A percentile compares a stretch with the other conserved stretches of the same genome.
Evolutionary conservation across 345 rosid genomes (phyloP).

Genomic region (Arabis alpina): DNA sequence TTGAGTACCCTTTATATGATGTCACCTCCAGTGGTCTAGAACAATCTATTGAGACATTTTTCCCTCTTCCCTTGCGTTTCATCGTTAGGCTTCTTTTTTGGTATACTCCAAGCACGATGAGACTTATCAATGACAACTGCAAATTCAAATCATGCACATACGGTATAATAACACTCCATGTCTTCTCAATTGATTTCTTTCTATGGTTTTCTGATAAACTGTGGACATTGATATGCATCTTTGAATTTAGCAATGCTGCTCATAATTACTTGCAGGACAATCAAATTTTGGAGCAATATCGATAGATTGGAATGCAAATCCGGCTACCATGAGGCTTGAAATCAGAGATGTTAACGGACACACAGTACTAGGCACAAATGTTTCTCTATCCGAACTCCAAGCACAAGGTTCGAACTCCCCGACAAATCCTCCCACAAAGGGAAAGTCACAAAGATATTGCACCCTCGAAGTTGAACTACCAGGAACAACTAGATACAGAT

Average conservation of each 20-base stretch:
- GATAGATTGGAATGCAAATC: slow-evolving; percentile 69
- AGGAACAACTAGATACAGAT: slow-evolving; percentile 65
- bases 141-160: slow-evolving; percentile 73
- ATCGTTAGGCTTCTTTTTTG: slow-evolving; percentile 68
- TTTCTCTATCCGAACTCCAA: slow-evolving; percentile 61
- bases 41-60: slow-evolving; percentile 73
- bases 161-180: slow-evolving; percentile 46
- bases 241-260: not conserved
- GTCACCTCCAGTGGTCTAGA: slow-evolving; percentile 90
- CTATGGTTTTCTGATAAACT: too few relatives aligned
- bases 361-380: slow-evolving; percentile 56
- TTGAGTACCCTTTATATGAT: slow-evolving; percentile 77
- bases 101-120: slow-evolving; percentile 85
- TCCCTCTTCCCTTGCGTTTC: slow-evolving; percentile 58
- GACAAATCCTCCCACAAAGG: slow-evolving; percentile 25
- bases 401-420: slow-evolving; percentile 33
- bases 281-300: slow-evolving; percentile 84
- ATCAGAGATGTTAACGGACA: slow-evolving; percentile 62
- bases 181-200: too few relatives aligned
- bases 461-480: slow-evolving; percentile 67
- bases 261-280: slow-evolving; percentile 50
- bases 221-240: too few relatives aligned
- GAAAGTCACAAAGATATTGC: slow-evolving; percentile 56
- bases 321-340: slow-evolving; percentile 65
- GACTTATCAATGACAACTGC: slow-evolving; percentile 63